phyloP scores from a whole-genome alignment of 1,139 yeast species.

The Maudiozyma humilis region DNA sequence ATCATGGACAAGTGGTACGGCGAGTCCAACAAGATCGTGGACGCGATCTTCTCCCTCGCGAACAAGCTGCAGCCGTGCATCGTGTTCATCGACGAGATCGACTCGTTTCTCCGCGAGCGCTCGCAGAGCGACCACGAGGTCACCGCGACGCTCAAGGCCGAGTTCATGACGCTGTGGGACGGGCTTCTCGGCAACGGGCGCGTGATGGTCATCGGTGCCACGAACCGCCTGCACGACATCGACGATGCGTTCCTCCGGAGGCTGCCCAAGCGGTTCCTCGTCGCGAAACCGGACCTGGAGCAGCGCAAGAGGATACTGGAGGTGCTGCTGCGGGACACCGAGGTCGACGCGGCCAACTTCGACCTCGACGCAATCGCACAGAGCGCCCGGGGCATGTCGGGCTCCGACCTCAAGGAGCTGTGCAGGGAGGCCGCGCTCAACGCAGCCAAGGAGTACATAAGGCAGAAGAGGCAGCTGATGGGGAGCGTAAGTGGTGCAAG shows the following conservation, averaged over 20 bases:
- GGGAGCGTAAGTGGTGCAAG: too few relatives aligned
- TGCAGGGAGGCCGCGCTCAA: conserved; percentile 90
- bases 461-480: conserved; percentile 29
- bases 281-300: conserved; percentile 58
- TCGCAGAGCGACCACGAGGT: conserved; percentile 85
- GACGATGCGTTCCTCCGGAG: conserved; percentile 89
- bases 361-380: conserved; percentile 53
- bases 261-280: conserved; percentile 83
- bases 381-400: conserved; percentile 70
- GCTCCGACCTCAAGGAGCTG: conserved; percentile 83
- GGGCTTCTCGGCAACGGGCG: conserved; percentile 73
- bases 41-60: conserved; percentile 87
- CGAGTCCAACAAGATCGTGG: conserved; percentile 87
- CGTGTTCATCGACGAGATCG: conserved; percentile 92
- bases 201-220: conserved; percentile 86
- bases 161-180: conserved; percentile 97
- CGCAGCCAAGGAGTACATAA: conserved; percentile 80
- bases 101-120: conserved; percentile 84
- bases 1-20: conserved; percentile 99
- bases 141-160: conserved; percentile 92
- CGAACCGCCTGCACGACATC: conserved; percentile 85
- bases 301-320: conserved; percentile 66
- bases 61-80: conserved; percentile 89
- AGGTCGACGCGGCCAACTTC: conserved; percentile 48
- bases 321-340: conserved; percentile 59